These are phyloP conservation scores for Hydnomerulius pinastri DNA, from an alignment of 768 basidiomycete genomes.

Conservation along the genomic window DNA sequence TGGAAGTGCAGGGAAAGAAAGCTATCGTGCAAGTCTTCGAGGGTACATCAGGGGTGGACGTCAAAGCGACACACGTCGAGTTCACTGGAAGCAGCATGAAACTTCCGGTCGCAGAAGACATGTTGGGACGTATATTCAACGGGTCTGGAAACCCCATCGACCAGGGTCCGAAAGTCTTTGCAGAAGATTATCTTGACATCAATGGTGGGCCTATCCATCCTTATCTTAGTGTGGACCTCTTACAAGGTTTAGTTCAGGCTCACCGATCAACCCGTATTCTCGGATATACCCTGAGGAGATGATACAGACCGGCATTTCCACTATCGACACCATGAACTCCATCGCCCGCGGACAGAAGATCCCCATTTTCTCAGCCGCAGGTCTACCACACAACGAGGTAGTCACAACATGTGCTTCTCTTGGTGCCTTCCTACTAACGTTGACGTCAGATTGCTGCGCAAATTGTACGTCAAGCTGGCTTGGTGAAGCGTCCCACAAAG, in stretches of 20 bases:
- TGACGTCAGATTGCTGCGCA: slow-evolving; percentile 89
- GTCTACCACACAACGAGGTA: slow-evolving; percentile 98
- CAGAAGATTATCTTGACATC: slow-evolving; percentile 99
- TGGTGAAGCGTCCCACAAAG: slow-evolving; percentile 96
- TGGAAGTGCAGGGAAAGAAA: slow-evolving; percentile 98
- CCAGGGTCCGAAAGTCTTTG: slow-evolving; percentile 98
- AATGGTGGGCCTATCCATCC: slow-evolving; percentile 67
- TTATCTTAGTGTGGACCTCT: slow-evolving; percentile 1
- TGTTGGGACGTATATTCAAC: slow-evolving; percentile 99
- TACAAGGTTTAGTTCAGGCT: slow-evolving; percentile 55
- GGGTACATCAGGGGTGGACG: slow-evolving; percentile 96
- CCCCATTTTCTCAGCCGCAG: slow-evolving; percentile 98
- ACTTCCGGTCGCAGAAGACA: slow-evolving; percentile 97
- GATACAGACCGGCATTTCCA: slow-evolving; percentile 99
- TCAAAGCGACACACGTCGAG: slow-evolving; percentile 95
- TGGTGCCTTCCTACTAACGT: slow-evolving; percentile 22
- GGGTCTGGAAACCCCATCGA: slow-evolving; percentile 98
- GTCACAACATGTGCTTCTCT: slow-evolving; percentile 22
- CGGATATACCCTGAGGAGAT: slow-evolving; percentile 99
- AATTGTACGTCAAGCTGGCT: slow-evolving; percentile 98
- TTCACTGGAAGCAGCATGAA: slow-evolving; percentile 99
- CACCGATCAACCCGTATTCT: slow-evolving; percentile 96
- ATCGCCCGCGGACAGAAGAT: slow-evolving; percentile 99
- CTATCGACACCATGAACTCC: slow-evolving; percentile 97
- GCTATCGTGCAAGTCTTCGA: slow-evolving; percentile 99